phyloP scores from a whole-genome alignment of 495 filamentous ascomycete species.

The Aeminium ludgeri region DNA sequence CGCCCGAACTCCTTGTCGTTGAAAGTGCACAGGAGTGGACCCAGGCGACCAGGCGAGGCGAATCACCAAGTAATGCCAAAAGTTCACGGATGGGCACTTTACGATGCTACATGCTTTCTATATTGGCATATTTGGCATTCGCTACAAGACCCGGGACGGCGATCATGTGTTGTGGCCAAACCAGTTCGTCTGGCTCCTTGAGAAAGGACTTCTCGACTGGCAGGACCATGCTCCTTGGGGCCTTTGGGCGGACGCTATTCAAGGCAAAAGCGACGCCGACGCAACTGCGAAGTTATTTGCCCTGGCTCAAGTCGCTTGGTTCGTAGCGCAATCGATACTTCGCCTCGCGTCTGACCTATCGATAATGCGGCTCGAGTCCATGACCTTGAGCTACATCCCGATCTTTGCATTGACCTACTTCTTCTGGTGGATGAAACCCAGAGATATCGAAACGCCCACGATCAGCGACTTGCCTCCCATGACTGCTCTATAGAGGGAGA shows the following conservation, averaged over 20 bases:
- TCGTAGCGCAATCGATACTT: slow-evolving; percentile 23
- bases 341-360: slow-evolving; percentile 20
- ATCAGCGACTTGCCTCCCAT: slow-evolving; percentile 23
- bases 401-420: slow-evolving; percentile 24
- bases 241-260: slow-evolving; percentile 20
- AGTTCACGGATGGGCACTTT: slow-evolving; percentile 13
- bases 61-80: slow-evolving; percentile 19
- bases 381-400: slow-evolving; percentile 26
- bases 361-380: slow-evolving; percentile 24
- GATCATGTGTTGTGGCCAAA: slow-evolving; percentile 24
- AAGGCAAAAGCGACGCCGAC: slow-evolving; percentile 28
- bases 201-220: slow-evolving; percentile 21
- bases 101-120: slow-evolving; percentile 26
- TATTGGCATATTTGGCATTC: slow-evolving; percentile 27
- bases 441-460: slow-evolving; percentile 24
- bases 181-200: slow-evolving; percentile 24
- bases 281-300: slow-evolving; percentile 23
- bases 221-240: slow-evolving; percentile 20
- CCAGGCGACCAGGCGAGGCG: slow-evolving; percentile 20
- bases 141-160: slow-evolving; percentile 20
- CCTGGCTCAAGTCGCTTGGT: slow-evolving; percentile 21
- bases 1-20: slow-evolving; percentile 26
- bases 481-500: slow-evolving; percentile 13
- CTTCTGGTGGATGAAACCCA: slow-evolving; percentile 29
- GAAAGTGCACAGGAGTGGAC: slow-evolving; percentile 29